Base-by-base conservation (phyloP, 2,329 filamentous ascomycete genomes). In the Venturiaceae sp. region DNA sequence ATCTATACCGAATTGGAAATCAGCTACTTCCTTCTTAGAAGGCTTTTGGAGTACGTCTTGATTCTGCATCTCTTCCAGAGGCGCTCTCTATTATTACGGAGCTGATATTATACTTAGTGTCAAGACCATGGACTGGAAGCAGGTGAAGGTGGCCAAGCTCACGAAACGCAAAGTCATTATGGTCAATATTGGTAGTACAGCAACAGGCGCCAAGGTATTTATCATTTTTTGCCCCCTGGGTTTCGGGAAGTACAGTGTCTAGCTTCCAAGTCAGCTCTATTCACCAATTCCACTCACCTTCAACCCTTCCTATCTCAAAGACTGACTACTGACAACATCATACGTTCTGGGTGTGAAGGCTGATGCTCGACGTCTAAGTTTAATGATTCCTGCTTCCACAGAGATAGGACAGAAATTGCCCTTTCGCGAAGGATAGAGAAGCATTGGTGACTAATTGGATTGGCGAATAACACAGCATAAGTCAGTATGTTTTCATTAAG, bases 1-100 rank as follows among this genome's bases (percentile, higher is more conserved):
- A 97, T 99, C 74, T 99, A 97, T 81, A 94, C 87, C 66, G 94
- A 99, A 76, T 87, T 99, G 62, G 94, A 99, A 78, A 92, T 96
- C 75, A 97, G 97, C 83, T 99, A 97, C 82, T 99, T 97, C 83
- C 83, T 99, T 62, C 86, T 99, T 63, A 88, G 92, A 68, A 84
- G 94, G 67, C 82, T 99, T 62, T 84, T 99, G 59, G 94, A 94
- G n/a, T n/a, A n/a, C n/a, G n/a, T n/a, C n/a, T n/a, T n/a, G n/a
- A n/a, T n/a, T n/a, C n/a, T n/a, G n/a, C n/a, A n/a, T n/a, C n/a
- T n/a, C n/a, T n/a, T n/a, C n/a, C n/a, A n/a, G n/a, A n/a, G n/a
- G n/a, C n/a, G n/a, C n/a, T n/a, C n/a, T n/a, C n/a, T n/a, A n/a
- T n/a, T n/a, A n/a, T n/a, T n/a, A n/a, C n/a, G n/a, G n/a, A n/a